A percentile compares a stretch with the other conserved stretches of the same genome.
phyloP scores from a whole-genome alignment of 306 rosid genomes.

The Fragaria nilgerrensis region DNA sequence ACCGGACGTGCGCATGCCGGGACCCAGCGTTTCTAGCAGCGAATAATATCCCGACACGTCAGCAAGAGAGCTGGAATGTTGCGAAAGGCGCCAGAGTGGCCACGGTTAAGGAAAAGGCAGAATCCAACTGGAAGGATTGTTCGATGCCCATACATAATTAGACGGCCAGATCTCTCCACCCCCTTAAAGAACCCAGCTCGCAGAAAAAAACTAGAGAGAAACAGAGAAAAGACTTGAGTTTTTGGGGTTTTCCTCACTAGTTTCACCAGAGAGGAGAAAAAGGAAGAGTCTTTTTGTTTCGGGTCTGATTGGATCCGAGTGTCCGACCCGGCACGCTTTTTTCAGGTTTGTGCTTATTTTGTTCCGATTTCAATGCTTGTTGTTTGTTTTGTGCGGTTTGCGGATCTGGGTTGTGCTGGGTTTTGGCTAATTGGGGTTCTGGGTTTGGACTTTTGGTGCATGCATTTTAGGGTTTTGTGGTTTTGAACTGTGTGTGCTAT shows the following conservation, averaged over 20 bases:
- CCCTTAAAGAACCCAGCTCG: neutral
- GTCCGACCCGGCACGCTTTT: constrained; percentile 8
- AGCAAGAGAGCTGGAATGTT: neutral
- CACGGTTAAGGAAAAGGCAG: neutral
- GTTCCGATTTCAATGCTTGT: neutral
- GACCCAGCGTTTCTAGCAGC: too few relatives aligned
- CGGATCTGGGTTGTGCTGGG: constrained; percentile 39
- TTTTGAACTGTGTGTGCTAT: neutral
- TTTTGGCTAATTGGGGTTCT: neutral
- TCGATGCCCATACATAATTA: constrained; percentile 2
- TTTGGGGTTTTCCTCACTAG: too few relatives aligned
- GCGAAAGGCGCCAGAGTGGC: constrained; percentile 30
- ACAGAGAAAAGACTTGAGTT: neutral
- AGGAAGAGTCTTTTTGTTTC: neutral
- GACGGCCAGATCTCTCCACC: constrained; percentile 34
- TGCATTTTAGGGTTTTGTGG: neutral
- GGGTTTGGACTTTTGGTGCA: constrained; percentile 9
- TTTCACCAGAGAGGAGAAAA: too few relatives aligned
- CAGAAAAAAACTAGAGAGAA: neutral
- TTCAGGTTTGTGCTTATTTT: constrained; percentile 12
- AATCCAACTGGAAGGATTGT: constrained; percentile 30
- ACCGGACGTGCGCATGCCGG: too few relatives aligned
- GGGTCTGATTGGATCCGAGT: constrained; percentile 28
- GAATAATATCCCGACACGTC: neutral
- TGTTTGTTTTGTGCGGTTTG: neutral